Percentiles rank a stretch among this genome's conserved stretches.
Evolutionary conservation across 371 early-diverging fungal species (phyloP).

Genomic region (Mortierella sp.): DNA sequence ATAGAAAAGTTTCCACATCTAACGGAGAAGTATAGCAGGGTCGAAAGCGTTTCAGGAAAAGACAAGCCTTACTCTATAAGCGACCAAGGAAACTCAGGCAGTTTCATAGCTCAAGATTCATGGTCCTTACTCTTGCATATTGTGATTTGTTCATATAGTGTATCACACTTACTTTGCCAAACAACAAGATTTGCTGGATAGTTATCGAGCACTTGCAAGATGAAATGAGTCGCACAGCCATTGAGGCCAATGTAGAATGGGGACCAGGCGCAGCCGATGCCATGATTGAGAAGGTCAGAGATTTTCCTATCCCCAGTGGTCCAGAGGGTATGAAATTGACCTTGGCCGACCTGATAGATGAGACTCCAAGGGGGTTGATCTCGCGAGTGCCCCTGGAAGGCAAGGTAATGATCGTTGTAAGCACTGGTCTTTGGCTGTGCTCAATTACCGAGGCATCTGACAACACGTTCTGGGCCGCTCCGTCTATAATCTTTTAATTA

Average conservation of each 20-base stretch:
- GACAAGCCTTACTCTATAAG: constrained; percentile 20
- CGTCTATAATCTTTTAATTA: neutral
- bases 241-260: constrained; percentile 16
- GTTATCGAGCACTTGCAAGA: constrained; percentile 22
- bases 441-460: too few relatives aligned
- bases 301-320: constrained; percentile 19
- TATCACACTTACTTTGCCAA: constrained; percentile 19
- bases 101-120: too few relatives aligned
- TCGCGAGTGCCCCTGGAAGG: constrained; percentile 23
- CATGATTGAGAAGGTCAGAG: constrained; percentile 10
- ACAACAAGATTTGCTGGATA: constrained; percentile 25
- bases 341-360: constrained; percentile 19
- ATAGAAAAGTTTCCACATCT: constrained; percentile 14
- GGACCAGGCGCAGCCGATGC: constrained; percentile 10
- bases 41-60: constrained; percentile 17
- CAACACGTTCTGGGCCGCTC: neutral
- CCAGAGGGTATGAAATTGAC: neutral
- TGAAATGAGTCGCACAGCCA: constrained; percentile 7
- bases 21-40: constrained; percentile 12
- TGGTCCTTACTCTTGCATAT: too few relatives aligned
- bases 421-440: too few relatives aligned
- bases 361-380: constrained; percentile 13
- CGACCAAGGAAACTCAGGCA: neutral
- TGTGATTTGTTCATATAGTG: constrained; percentile 15
- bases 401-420: constrained; percentile 13